phyloP scores from a whole-genome alignment of 139 green algal species.

The Edaphochlamys debaryana region DNA sequence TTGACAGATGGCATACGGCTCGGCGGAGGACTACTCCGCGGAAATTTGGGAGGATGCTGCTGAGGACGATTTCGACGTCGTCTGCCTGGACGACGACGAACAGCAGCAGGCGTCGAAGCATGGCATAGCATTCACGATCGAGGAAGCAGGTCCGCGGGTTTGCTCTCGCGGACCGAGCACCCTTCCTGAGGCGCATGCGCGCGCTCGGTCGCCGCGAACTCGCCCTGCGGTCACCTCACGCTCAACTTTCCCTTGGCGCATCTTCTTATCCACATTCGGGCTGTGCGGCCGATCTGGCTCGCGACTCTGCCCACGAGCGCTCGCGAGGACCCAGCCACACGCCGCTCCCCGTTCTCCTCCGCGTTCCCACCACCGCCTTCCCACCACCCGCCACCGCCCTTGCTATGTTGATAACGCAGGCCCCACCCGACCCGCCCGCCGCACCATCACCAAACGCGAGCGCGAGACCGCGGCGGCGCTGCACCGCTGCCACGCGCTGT shows the following conservation, averaged over 20 bases:
- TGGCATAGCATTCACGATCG: conserved; percentile 16
- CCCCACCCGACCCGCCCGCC: not conserved
- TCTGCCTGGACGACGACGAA: conserved; percentile 4
- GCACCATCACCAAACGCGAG: conserved; percentile 25
- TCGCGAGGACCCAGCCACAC: too few relatives aligned
- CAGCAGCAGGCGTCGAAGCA: not conserved
- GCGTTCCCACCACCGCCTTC: not conserved
- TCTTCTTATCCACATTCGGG: too few relatives aligned
- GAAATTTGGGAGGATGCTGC: conserved; percentile 15
- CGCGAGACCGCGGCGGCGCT: conserved; percentile 23
- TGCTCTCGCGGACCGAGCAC: too few relatives aligned
- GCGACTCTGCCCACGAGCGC: not conserved
- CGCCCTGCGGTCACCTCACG: not conserved
- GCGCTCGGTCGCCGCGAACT: too few relatives aligned
- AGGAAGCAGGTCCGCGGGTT: conserved; percentile 19
- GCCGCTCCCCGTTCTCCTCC: not conserved
- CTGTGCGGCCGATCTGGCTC: not conserved
- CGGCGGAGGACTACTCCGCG: not conserved
- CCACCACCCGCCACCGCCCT: not conserved
- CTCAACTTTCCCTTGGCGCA: not conserved
- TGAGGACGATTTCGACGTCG: conserved; percentile 24
- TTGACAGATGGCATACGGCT: conserved; percentile 38
- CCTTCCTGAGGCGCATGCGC: too few relatives aligned
- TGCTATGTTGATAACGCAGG: too few relatives aligned
- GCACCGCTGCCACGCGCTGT: conserved; percentile 35